phyloP scores from a whole-genome alignment of 164 flowering plant genomes.

The Houttuynia cordata region DNA sequence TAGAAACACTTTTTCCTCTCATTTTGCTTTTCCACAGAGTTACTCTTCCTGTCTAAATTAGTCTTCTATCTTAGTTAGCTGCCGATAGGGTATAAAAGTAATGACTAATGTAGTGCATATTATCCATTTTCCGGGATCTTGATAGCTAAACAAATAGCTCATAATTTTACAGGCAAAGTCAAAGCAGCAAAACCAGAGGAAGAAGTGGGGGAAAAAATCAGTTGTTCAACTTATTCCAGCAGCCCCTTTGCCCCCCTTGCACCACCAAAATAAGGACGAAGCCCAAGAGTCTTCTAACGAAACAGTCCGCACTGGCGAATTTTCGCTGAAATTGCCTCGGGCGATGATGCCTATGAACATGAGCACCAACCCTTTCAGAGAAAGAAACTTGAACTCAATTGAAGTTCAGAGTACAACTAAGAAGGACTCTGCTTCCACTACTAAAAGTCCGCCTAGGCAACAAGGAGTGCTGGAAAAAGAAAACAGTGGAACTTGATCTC shows the following conservation, averaged over 20 bases:
- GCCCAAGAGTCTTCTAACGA: slow-evolving; percentile 20
- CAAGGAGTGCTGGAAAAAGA: slow-evolving; percentile 54
- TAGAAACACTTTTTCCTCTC: too few relatives aligned
- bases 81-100: too few relatives aligned
- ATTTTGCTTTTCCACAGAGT: too few relatives aligned
- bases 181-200: slow-evolving; percentile 37
- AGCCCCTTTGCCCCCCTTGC: background rate
- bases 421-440: slow-evolving; percentile 21
- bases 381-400: slow-evolving; percentile 43
- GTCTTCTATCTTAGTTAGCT: too few relatives aligned
- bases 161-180: slow-evolving; percentile 38
- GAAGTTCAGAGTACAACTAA: slow-evolving; percentile 19
- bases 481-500: slow-evolving; percentile 22
- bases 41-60: too few relatives aligned
- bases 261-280: slow-evolving; percentile 16
- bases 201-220: slow-evolving; percentile 57
- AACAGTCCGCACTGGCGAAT: slow-evolving; percentile 17
- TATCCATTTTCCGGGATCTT: too few relatives aligned
- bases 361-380: slow-evolving; percentile 43
- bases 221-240: slow-evolving; percentile 57
- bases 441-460: slow-evolving; percentile 33
- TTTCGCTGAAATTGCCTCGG: slow-evolving; percentile 57
- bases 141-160: too few relatives aligned
- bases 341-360: slow-evolving; percentile 52
- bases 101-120: too few relatives aligned